Evolutionary conservation across 2,329 filamentous ascomycete species (phyloP), one percentile per base, ranked within the genome.

Genomic region (Diaporthe amygdali): DNA sequence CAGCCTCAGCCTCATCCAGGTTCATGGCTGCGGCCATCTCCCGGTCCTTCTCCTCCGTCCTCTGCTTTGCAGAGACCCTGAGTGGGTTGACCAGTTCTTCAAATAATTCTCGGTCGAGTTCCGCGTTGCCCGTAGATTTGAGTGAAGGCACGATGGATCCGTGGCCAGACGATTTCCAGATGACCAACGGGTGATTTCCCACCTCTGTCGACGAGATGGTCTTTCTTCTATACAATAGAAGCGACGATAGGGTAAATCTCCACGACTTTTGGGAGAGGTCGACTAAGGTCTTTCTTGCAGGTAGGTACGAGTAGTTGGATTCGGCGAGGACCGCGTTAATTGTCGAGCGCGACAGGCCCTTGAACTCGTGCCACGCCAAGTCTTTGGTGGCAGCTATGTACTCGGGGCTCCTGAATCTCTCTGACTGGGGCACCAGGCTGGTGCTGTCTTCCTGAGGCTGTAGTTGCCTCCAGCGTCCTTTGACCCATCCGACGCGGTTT

Each of bases 301-400:
- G 88, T 27, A 92, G 89, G 76, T 96, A 96, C 10, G 91, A 93
- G 81, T 93, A 91, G 81, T 96, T 96, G 77, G 88, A 90, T 80
- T 96, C 94, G 63, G 93, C 93, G 59, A 96, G 87, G 9, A 96
- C 93, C 10, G 92, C 93, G 77, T 91, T 90, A 81, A 96, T 92
- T 4, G 93, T 91, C 1, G 92, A 93, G 71, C 89, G 88, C 15
- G 92, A 91, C 51, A 96, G 83, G 25, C 91, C 92, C 76, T 90
- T 92, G 83, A 96, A 96, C 80, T 96, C 94, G 70, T 90, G 88
- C 80, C 90, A 92, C 30, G 93, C 88, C 30, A 93, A 84, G n/a
- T 83, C 81, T 77, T 89, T 90, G 9, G 92, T 93, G 9, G 93
- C 93, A 71, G 87, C 84, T 74, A 90, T 91, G 81, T 96, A 96